Evolutionary conservation across 768 basidiomycete species (phyloP).

Genomic region (Inosperma sp.): DNA sequence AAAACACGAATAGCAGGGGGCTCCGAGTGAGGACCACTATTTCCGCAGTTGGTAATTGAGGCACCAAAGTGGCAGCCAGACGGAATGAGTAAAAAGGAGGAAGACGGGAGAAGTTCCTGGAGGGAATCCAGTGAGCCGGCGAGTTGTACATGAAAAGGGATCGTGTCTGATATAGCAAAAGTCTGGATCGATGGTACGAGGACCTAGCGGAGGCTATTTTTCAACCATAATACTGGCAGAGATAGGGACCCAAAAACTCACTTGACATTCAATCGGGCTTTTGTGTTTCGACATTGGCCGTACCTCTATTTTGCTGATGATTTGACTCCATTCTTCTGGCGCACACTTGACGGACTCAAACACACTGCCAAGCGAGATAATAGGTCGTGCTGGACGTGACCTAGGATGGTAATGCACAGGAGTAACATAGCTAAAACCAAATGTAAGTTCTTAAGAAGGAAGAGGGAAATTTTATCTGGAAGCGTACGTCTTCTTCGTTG

Average conservation of each 20-base stretch:
- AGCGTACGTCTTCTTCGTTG: constrained; percentile 34
- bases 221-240: too few species aligned
- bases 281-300: constrained; percentile 26
- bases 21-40: background rate
- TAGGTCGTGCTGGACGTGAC: constrained; percentile 42
- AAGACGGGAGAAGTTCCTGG: constrained; percentile 35
- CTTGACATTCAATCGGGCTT: constrained; percentile 48
- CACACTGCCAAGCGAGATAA: constrained; percentile 40
- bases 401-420: constrained; percentile 44
- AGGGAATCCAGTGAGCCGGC: constrained; percentile 42
- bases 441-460: background rate
- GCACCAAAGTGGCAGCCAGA: too few species aligned
- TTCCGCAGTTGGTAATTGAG: too few species aligned
- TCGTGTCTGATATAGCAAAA: constrained; percentile 44
- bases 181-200: constrained; percentile 45
- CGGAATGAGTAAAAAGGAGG: constrained; percentile 8
- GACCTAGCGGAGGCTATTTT: constrained; percentile 13
- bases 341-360: constrained; percentile 46
- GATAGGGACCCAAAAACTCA: constrained; percentile 25
- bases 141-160: constrained; percentile 58
- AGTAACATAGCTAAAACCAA: constrained; percentile 32
- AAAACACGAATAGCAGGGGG: constrained; percentile 36
- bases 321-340: constrained; percentile 58
- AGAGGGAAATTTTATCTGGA: background rate
- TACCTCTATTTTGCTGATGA: constrained; percentile 35